phyloP scores from a whole-genome alignment of 2,329 filamentous ascomycete genomes.

The Verticillium albo-atrum region DNA sequence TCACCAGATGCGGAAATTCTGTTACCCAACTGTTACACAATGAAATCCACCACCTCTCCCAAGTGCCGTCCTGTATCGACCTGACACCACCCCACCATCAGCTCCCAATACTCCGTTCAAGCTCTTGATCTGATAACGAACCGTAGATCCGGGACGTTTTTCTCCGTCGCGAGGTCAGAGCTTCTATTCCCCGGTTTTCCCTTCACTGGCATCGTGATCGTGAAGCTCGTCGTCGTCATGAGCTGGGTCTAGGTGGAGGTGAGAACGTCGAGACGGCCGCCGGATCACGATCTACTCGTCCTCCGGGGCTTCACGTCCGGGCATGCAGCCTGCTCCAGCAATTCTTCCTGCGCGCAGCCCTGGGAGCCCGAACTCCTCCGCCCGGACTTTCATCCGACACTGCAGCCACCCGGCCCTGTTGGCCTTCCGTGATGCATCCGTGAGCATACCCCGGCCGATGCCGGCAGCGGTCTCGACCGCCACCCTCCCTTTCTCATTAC shows the following conservation, averaged over 20 bases:
- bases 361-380: neutral
- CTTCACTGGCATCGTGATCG: neutral
- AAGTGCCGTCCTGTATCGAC: neutral
- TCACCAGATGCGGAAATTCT: neutral
- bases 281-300: neutral
- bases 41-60: neutral
- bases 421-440: neutral
- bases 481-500: neutral
- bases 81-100: neutral
- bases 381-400: neutral
- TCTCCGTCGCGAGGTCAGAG: neutral
- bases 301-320: neutral
- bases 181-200: neutral
- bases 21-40: neutral
- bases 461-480: neutral
- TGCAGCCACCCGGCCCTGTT: neutral
- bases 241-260: neutral
- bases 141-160: neutral
- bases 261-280: no score
- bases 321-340: neutral
- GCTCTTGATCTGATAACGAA: neutral
- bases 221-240: neutral
- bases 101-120: neutral
- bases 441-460: neutral
- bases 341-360: neutral